Evolutionary conservation across 1,284 basidiomycete species (phyloP).

Genomic region (Malassezia psittaci): DNA sequence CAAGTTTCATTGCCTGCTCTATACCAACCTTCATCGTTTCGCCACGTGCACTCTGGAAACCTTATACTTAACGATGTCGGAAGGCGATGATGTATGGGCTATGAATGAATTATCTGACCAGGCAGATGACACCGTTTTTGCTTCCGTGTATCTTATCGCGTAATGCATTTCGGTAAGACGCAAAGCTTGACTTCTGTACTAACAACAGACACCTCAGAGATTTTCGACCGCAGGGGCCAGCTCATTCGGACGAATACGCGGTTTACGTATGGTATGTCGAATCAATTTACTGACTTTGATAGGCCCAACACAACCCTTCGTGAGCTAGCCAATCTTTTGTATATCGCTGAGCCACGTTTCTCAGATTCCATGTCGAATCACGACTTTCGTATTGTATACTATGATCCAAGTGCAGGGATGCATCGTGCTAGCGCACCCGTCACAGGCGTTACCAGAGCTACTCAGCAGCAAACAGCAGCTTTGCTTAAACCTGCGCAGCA

Average conservation of each 20-base stretch:
- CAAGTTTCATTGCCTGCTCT: too few species aligned
- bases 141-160: conserved; percentile 12
- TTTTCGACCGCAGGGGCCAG: conserved; percentile 15
- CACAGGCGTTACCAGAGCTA: conserved; percentile 27
- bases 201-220: conserved; percentile 18
- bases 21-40: too few species aligned
- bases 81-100: conserved; percentile 11
- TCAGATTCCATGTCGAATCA: conserved; percentile 26
- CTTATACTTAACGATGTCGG: background rate
- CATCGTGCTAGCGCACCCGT: conserved; percentile 18
- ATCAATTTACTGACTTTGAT: background rate
- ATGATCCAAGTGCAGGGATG: conserved; percentile 6
- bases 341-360: conserved; percentile 22
- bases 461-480: conserved; percentile 12
- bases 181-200: background rate
- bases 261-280: conserved; percentile 28
- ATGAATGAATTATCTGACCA: background rate
- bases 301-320: conserved; percentile 37
- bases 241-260: conserved; percentile 21
- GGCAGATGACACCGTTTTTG: conserved; percentile 8
- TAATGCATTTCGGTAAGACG: conserved; percentile 6
- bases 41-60: background rate
- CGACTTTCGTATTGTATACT: conserved; percentile 25
- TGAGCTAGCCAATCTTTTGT: conserved; percentile 30
- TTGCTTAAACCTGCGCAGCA: conserved; percentile 16